phyloP scores from a whole-genome alignment of 2,329 filamentous ascomycete genomes.

The Chaetomium strumarium region DNA sequence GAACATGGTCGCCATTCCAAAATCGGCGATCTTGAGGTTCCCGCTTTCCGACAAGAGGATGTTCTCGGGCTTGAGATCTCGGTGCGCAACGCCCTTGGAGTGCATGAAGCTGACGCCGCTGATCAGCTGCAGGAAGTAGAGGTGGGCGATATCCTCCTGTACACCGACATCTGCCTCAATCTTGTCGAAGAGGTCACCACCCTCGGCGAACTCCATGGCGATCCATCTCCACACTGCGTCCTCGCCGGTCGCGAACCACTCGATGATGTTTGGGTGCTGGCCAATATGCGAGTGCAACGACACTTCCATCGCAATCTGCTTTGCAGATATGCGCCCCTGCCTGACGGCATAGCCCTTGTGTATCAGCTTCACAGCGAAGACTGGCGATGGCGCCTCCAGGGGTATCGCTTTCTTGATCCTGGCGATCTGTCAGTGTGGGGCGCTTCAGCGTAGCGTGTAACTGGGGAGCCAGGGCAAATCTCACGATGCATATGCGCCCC shows the following conservation, averaged over 20 bases:
- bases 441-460: constrained; percentile 11
- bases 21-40: constrained; percentile 90
- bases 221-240: constrained; percentile 92
- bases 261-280: constrained; percentile 87
- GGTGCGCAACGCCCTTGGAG: constrained; percentile 88
- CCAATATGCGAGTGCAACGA: constrained; percentile 83
- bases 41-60: constrained; percentile 81
- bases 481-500: constrained; percentile 95
- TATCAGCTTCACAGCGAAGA: constrained; percentile 98
- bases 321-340: constrained; percentile 79
- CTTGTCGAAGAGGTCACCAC: constrained; percentile 97
- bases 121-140: constrained; percentile 91
- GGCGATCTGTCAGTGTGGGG: constrained; percentile 23
- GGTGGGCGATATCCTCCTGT: constrained; percentile 88
- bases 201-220: constrained; percentile 93
- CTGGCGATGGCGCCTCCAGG: constrained; percentile 57
- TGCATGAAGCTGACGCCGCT: constrained; percentile 92
- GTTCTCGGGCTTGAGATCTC: constrained; percentile 91
- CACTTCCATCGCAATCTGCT: constrained; percentile 89
- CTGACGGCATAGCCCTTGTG: constrained; percentile 92
- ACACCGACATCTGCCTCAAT: constrained; percentile 97
- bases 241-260: constrained; percentile 83
- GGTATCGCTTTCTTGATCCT: constrained; percentile 93
- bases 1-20: constrained; percentile 91
- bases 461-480: constrained; percentile 23